phyloP scores from a whole-genome alignment of 257 asterid species.

The Solanum medicagineum region DNA sequence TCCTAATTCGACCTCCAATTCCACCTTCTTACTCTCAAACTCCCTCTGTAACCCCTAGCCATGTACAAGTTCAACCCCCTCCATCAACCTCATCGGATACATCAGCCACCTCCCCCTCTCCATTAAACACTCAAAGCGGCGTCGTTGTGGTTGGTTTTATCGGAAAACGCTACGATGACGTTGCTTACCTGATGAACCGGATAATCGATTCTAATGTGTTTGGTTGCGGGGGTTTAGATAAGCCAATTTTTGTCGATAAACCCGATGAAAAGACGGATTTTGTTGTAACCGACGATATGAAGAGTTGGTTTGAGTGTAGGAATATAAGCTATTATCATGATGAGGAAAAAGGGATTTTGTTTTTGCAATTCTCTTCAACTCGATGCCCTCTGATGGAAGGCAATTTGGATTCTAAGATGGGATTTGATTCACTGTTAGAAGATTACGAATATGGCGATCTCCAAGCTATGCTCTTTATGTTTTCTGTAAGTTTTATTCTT shows the following conservation, averaged over 20 bases:
- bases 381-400: conserved; percentile 21
- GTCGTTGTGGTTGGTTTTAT: conserved; percentile 81
- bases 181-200: conserved; percentile 66
- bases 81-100: conserved; percentile 3
- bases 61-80: conserved; percentile 20
- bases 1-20: conserved; percentile 54
- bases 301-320: conserved; percentile 52
- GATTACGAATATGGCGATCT: conserved; percentile 67
- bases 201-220: conserved; percentile 60
- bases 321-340: conserved; percentile 57
- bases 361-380: conserved; percentile 46
- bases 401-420: conserved; percentile 14
- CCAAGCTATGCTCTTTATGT: conserved; percentile 85
- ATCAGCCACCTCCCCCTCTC: conserved; percentile 3
- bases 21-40: conserved; percentile 3
- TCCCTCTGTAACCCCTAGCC: neutral
- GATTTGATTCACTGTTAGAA: conserved; percentile 39
- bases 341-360: conserved; percentile 61
- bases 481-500: conserved; percentile 53
- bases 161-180: conserved; percentile 60
- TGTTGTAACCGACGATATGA: conserved; percentile 28
- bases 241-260: conserved; percentile 31
- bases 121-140: conserved; percentile 36
- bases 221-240: conserved; percentile 62
- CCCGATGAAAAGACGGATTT: conserved; percentile 3